Base-by-base conservation (phyloP, 257 asterid genomes). In the Marsdenia floribunda region DNA sequence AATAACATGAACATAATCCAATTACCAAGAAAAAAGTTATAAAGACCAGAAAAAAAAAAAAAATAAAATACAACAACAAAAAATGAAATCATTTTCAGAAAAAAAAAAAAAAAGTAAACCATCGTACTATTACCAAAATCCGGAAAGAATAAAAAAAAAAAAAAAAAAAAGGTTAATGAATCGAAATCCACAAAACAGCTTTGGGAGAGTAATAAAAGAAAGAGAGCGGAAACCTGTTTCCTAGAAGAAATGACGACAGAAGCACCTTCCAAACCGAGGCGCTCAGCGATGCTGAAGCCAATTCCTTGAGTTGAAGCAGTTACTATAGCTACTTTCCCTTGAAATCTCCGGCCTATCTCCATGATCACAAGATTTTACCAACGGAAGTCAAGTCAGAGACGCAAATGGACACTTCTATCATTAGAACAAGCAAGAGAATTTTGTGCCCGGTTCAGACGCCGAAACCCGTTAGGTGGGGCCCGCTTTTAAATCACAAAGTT, bases 301-400 rank as follows among this genome's bases (percentile, higher is more conserved):
- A 93, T 93, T 68, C 98, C 97, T 83, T 91, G 97, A 60, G 98
- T 91, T n/a, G 98, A 91, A 82, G 97, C 97, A 12, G 98, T 91
- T 46, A 93, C 88, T 8, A 94, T 87, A 26, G 89, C 92, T 37
- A 93, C 97, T 82, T 93, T 93, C 13, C 93, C 97, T 73, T 77
- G 80, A 78, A 91, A 90, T 85, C 97, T 86, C 82, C 74, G 83
- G 18, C 93, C 91, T 3, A 84, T 76, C 55, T 40, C 79, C 81
- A 77, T 73, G 64, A 24, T 38, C 29, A 14, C 11, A 9, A 9
- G 10, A 5, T n/a, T 3, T 6, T 6, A 21, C 2, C 0, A 0
- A 12, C 0, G 22, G 6, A 18, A 44, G 7, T 35, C 7, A 29
- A 44, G 70, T 70, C 60, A 21, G 71, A 21, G 79, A 76, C 75